Evolutionary conservation across 2,329 filamentous ascomycete species (phyloP), one percentile per base, ranked within the genome.

Genomic region (Epichloe typhina): DNA sequence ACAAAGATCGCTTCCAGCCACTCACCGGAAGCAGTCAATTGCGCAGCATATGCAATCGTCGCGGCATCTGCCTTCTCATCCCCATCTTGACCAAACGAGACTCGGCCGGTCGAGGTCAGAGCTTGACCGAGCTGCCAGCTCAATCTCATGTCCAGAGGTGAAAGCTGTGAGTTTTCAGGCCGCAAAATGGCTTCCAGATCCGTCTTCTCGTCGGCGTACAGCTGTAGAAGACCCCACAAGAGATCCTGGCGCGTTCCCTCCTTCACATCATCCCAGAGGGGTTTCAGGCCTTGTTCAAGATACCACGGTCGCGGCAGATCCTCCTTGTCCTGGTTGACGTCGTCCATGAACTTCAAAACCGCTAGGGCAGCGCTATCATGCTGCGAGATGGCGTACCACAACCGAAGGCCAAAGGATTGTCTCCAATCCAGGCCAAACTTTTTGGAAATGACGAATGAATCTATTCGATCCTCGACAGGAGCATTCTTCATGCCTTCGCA

Each of bases 361-460:
- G 90, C 90, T 44, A 75, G 72, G 8, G 83, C 79, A 42, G 96
- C 74, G 37, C 81, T 76, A 43, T 89, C 84, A 39, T 82, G 74
- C 36, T 78, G 72, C 2, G 79, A 74, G 40, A 82, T 86, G 43
- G 83, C 83, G 64, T 95, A 98, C 86, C 89, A 97, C 2, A 98
- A 73, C 42, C 90, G 82, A 47, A 98, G 75, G 11, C 88, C 91
- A 65, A 98, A 95, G 0, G 90, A 84, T 62, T 95, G 90, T 64
- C 88, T 83, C 93, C 93, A 98, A 64, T 94, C 86, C 37, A 98
- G 74, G 4, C 81, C 81, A 63, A 96, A 98, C 45, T 83, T 83
- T 83, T 86, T 78, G 1, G 88, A 86, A 56, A 98, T 86, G 50
- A 82, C 76, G 62, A 98, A 95, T 0, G 84, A 84, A 13, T 83